These are phyloP conservation scores for Fusarium heterosporum DNA, from an alignment of 2,329 filamentous ascomycete genomes.

Conservation along the genomic window DNA sequence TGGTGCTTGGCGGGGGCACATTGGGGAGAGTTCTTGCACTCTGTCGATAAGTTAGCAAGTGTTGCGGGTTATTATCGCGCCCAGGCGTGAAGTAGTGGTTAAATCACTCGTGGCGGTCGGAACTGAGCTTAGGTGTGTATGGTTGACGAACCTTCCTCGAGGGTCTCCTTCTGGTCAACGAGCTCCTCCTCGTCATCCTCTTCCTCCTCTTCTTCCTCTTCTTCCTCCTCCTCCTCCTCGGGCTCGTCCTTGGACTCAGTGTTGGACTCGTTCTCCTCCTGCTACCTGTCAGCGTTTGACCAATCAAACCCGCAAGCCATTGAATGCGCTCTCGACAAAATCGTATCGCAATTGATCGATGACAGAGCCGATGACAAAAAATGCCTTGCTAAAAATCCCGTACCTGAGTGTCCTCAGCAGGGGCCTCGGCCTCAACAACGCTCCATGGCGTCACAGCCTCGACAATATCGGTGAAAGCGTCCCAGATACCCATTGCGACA, in stretches of 20 bases:
- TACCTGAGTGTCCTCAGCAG: slow-evolving; percentile 73
- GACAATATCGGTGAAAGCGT: slow-evolving; percentile 71
- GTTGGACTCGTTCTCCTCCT: slow-evolving; percentile 63
- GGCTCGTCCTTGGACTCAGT: slow-evolving; percentile 55
- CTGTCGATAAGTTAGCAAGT: slow-evolving; percentile 61
- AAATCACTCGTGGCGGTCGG: slow-evolving; percentile 37
- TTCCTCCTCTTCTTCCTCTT: slow-evolving; percentile 65
- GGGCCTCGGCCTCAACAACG: slow-evolving; percentile 73
- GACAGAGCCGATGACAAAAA: slow-evolving; percentile 24
- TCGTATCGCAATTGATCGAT: slow-evolving; percentile 32
- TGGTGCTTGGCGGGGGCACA: slow-evolving; percentile 95
- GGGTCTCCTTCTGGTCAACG: slow-evolving; percentile 85
- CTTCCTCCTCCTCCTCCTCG: slow-evolving; percentile 59
- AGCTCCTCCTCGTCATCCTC: slow-evolving; percentile 86
- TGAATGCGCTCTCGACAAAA: neutral
- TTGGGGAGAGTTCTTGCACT: slow-evolving; percentile 87
- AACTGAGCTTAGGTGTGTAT: neutral
- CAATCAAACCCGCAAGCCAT: slow-evolving; percentile 1
- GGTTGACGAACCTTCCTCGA: slow-evolving; percentile 86
- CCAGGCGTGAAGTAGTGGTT: slow-evolving; percentile 23
- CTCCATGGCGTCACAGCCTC: slow-evolving; percentile 74
- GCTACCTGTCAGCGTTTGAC: slow-evolving; percentile 32
- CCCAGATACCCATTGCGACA: slow-evolving; percentile 74
- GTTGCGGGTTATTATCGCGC: slow-evolving; percentile 20
- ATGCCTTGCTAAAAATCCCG: slow-evolving; percentile 45